Base-by-base conservation (phyloP, 768 basidiomycete genomes). In the Lentinula boryana region DNA sequence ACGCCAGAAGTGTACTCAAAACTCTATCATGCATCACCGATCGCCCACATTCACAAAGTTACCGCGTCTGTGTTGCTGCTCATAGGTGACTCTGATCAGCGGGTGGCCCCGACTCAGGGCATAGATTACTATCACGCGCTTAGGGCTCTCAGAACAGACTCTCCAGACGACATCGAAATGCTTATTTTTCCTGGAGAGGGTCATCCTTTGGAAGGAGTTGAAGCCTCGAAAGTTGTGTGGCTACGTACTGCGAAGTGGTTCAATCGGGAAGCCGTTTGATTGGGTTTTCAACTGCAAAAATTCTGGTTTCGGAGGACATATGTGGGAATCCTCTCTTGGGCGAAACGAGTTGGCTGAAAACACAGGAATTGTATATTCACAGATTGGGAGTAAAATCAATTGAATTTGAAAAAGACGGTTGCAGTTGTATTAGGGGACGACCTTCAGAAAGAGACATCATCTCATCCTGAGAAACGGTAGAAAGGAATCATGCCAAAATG, bases 91-190 rank as follows among this genome's bases (percentile, higher is more conserved):
- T 75, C 77, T 16, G 89, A 91, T 67, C 70, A 80, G 46, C 74
- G 89, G 0, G 88, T 88, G 4, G 79, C 85, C 4, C 82, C 87
- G 0, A 76, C 79, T 5, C 88, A 91, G 54, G 83, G 84, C 0
- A 76, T 77, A 58, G 79, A 77, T 6, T 87, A 83, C 67, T 91
- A 86, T 62, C 86, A 91, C 70, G 82, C 82, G 4, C 68, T 91
- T 58, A 88, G 83, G 67, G 82, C 58, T 33, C n/a, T 51, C 9
- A 60, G 33, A 38, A 15, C 32, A 35, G 40, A 60, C 6, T 13
- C 21, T 27, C 10, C 48, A 23, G 50, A 60, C 15, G 46, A 38
- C 13, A n/a, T 60, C 8, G 58, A 53, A 21, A 51, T 60, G 50
- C 36, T 60, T 2, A n/a, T 36, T 36, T 60, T 60, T 27, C 49